Conservation (phyloP, 163 green algal species). For the Chloromonas sp. region DNA sequence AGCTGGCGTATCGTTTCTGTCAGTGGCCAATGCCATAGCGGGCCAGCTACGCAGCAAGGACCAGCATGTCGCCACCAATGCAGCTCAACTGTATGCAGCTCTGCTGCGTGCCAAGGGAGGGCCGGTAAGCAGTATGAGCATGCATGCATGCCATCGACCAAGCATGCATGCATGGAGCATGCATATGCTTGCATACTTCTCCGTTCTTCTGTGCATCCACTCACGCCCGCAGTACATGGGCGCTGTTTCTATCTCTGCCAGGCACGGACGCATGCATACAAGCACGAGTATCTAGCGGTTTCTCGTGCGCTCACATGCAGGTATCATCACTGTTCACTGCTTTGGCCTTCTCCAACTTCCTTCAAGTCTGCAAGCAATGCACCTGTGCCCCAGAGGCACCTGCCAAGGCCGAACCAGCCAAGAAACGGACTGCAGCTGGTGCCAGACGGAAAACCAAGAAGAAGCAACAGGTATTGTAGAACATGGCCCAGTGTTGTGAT, state of each 20-base stretch:
- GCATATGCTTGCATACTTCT: not conserved
- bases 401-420: no score
- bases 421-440: not conserved
- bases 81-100: not conserved
- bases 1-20: not conserved
- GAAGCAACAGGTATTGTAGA: no score
- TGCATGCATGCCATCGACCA: not conserved
- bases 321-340: not conserved
- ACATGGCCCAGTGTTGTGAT: no score
- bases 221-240: no score
- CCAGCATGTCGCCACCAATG: not conserved
- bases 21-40: not conserved
- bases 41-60: not conserved
- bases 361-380: not conserved
- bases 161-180: not conserved
- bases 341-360: not conserved
- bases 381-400: not conserved
- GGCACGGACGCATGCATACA: not conserved
- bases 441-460: no score
- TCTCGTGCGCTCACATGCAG: not conserved
- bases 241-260: not conserved
- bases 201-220: no score
- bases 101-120: not conserved
- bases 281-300: no score
- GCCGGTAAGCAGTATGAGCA: not conserved